Evolutionary conservation across 169 alveolate species (phyloP).

Genomic region (Perkinsus marinus): DNA sequence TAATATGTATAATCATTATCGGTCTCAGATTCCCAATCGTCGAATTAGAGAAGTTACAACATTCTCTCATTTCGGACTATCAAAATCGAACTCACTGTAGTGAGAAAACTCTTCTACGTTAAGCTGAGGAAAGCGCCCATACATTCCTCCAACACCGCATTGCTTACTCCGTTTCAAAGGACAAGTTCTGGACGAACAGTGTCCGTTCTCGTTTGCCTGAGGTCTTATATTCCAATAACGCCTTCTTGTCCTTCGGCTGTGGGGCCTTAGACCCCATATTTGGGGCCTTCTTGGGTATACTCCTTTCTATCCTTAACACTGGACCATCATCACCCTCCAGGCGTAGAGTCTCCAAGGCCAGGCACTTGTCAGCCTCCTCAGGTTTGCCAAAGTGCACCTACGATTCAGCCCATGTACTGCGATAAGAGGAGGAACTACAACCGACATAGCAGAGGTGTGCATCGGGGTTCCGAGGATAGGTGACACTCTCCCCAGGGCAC

Average conservation of each 20-base stretch:
- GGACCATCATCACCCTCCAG: neutral
- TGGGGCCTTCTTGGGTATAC: neutral
- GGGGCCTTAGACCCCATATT: neutral
- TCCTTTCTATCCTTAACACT: neutral
- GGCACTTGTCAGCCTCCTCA: neutral
- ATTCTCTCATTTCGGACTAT: too few species aligned
- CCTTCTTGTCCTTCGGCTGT: neutral
- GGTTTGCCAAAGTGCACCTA: neutral
- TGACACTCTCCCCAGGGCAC: neutral
- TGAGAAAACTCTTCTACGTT: too few species aligned
- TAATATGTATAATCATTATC: too few species aligned
- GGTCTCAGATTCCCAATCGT: too few species aligned
- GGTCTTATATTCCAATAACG: neutral
- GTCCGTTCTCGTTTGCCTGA: neutral
- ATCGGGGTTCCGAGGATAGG: neutral
- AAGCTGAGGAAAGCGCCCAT: too few species aligned
- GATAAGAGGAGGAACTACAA: too few species aligned
- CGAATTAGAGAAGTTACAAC: too few species aligned
- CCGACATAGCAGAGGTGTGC: neutral
- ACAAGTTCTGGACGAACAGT: neutral
- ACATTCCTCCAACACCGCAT: too few species aligned
- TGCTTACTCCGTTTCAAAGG: neutral
- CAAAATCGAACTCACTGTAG: too few species aligned
- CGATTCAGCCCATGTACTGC: too few species aligned
- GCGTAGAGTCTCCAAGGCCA: neutral